Evolutionary conservation across 345 rosid genomes (phyloP).

Genomic region (Camelina hispida): DNA sequence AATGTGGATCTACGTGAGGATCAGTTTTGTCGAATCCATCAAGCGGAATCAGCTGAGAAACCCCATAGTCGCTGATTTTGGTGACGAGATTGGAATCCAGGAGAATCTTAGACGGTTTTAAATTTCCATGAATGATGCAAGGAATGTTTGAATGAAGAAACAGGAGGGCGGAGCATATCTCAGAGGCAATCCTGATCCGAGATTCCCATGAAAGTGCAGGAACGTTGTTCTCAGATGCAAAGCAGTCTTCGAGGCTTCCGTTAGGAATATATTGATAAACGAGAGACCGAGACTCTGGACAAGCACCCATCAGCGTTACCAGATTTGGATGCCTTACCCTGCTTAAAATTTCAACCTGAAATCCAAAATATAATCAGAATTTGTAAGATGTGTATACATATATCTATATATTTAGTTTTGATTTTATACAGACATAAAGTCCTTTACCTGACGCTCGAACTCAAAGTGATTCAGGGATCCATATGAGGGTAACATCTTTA

Average conservation of each 20-base stretch:
- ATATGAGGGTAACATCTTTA: slow-evolving; percentile 87
- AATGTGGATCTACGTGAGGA: slow-evolving; percentile 61
- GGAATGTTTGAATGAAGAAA: slow-evolving; percentile 88
- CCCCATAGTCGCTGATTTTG: slow-evolving; percentile 75
- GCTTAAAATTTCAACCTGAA: slow-evolving; percentile 62
- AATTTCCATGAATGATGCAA: slow-evolving; percentile 76
- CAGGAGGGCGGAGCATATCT: slow-evolving; percentile 79
- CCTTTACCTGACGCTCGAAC: slow-evolving; percentile 69
- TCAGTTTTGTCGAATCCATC: slow-evolving; percentile 43
- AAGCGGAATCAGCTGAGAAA: slow-evolving; percentile 55
- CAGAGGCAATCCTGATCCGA: slow-evolving; percentile 66
- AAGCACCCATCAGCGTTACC: slow-evolving; percentile 72
- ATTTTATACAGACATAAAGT: not conserved
- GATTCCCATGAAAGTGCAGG: slow-evolving; percentile 72
- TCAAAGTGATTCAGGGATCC: slow-evolving; percentile 62
- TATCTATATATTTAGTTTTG: not conserved
- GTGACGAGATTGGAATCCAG: slow-evolving; percentile 69
- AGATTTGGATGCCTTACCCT: slow-evolving; percentile 91
- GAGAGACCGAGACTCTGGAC: slow-evolving; percentile 81
- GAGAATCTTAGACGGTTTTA: slow-evolving; percentile 83
- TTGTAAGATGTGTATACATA: not conserved
- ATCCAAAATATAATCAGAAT: slow-evolving; percentile 11
- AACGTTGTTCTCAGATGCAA: slow-evolving; percentile 55
- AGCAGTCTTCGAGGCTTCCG: slow-evolving; percentile 77
- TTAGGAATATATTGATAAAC: slow-evolving; percentile 74